Percentiles rank a stretch among this genome's conserved stretches.
Evolutionary conservation across 192 early-diverging fungal species (phyloP).

Genomic region (Backusella australiensis): DNA sequence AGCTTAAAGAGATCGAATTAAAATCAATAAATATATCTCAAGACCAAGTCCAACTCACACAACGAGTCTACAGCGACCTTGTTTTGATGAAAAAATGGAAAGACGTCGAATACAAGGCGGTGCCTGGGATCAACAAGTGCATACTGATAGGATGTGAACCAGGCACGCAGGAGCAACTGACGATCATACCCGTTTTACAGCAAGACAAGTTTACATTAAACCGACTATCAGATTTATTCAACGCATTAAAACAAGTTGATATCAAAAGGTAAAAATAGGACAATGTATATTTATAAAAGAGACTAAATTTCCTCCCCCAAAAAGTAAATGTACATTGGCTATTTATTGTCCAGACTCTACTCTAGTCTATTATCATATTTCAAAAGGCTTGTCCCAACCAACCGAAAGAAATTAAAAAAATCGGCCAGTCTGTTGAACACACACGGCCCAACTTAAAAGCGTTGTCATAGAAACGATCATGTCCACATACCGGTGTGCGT

Average conservation of each 20-base stretch:
- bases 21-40: background rate
- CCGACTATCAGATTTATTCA: background rate
- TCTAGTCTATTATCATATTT: slow-evolving; percentile 20
- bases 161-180: background rate
- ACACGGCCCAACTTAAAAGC: background rate
- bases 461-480: background rate
- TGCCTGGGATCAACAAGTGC: background rate
- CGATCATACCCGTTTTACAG: background rate
- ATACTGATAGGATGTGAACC: background rate
- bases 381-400: background rate
- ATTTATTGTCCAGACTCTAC: slow-evolving; percentile 21
- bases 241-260: background rate
- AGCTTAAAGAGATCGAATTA: background rate
- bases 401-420: slow-evolving; percentile 8
- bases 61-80: slow-evolving; percentile 3
- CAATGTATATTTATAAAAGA: background rate
- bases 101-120: background rate
- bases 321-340: slow-evolving; percentile 22
- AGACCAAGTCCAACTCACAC: background rate
- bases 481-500: background rate
- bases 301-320: background rate
- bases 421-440: background rate
- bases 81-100: slow-evolving; percentile 9
- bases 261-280: background rate
- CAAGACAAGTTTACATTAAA: background rate